Conservation (phyloP, 2,329 filamentous ascomycete genomes). For the Trichoderma simmonsii region DNA sequence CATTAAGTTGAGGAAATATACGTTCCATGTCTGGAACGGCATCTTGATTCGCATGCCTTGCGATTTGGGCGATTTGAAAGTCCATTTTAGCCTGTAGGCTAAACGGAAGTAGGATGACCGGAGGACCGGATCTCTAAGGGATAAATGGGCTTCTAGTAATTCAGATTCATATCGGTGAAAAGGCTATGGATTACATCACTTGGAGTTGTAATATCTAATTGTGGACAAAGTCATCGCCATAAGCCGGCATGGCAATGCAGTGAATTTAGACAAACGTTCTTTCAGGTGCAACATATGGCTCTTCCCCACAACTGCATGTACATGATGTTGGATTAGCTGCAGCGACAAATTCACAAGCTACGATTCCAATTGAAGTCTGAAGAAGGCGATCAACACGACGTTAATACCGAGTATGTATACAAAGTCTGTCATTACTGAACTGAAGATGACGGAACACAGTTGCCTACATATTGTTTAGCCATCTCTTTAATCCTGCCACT, state of each 20-base stretch:
- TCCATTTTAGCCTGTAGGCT: conserved; percentile 9
- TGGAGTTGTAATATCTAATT: neutral
- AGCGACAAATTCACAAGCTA: neutral
- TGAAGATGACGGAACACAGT: neutral
- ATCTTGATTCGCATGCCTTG: neutral
- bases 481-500: neutral
- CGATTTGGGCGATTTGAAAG: neutral
- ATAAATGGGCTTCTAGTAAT: neutral
- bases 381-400: neutral
- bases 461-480: neutral
- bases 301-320: neutral
- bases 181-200: neutral
- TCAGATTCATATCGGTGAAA: neutral
- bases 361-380: neutral
- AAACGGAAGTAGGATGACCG: neutral
- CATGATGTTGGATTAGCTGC: neutral
- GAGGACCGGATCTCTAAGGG: neutral
- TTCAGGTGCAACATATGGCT: neutral
- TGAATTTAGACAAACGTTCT: neutral
- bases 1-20: neutral
- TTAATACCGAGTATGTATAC: neutral
- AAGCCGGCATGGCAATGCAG: neutral
- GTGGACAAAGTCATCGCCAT: neutral
- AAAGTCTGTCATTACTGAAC: neutral
- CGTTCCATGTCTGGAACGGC: too few species aligned